Conservation (phyloP, 2,329 filamentous ascomycete species). For the Parascedosporium putredinis region DNA sequence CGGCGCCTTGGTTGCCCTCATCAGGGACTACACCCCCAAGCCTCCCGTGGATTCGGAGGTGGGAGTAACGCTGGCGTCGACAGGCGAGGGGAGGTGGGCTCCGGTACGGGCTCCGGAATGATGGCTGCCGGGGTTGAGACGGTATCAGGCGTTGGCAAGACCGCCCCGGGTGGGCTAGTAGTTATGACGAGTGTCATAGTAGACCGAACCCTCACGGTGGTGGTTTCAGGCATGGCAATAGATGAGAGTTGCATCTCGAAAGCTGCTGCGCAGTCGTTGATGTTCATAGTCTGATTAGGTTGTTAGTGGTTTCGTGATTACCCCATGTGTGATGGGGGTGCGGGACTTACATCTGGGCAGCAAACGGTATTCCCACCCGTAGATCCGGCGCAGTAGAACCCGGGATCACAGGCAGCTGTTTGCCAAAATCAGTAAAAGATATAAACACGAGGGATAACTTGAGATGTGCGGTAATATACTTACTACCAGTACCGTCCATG, state of each 20-base stretch:
- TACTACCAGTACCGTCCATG: neutral
- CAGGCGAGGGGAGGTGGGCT: neutral
- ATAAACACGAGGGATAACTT: neutral
- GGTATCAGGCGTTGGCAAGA: too few relatives aligned
- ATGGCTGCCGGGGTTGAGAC: neutral
- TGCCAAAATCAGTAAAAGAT: neutral
- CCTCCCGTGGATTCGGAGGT: too few relatives aligned
- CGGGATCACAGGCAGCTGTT: slow-evolving; percentile 2
- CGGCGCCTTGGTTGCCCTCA: too few relatives aligned
- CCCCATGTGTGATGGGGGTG: too few relatives aligned
- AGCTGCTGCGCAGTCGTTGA: neutral
- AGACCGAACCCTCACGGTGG: neutral
- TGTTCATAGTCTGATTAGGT: neutral
- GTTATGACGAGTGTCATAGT: neutral
- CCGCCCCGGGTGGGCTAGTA: too few relatives aligned
- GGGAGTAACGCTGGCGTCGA: too few relatives aligned
- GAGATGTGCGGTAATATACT: neutral
- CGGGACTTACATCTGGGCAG: neutral
- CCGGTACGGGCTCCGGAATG: neutral
- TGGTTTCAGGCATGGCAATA: neutral
- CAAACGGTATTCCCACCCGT: neutral
- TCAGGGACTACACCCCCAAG: too few relatives aligned
- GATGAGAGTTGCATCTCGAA: slow-evolving; percentile 1
- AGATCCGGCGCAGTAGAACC: neutral
- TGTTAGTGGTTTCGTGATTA: too few relatives aligned